Conservation (phyloP, 2,329 filamentous ascomycete genomes). For the Colletotrichum abscissum region DNA sequence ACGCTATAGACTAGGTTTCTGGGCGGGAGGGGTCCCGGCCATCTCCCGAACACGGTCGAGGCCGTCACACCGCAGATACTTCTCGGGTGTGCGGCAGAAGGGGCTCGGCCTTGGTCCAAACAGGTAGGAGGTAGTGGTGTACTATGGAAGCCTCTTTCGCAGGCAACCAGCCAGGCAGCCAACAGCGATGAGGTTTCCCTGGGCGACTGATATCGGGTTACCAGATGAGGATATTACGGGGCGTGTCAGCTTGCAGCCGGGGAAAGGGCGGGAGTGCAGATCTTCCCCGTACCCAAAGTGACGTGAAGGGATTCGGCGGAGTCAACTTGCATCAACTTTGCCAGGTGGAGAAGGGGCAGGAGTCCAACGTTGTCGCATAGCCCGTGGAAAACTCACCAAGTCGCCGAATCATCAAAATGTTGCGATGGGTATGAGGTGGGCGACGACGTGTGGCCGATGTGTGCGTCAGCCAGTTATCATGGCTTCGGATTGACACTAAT, state of each 20-base stretch:
- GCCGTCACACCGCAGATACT: background rate
- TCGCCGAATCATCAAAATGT: background rate
- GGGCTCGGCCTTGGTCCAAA: conserved; percentile 11
- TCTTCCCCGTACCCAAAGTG: conserved; percentile 12
- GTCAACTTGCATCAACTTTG: background rate
- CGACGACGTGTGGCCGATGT: background rate
- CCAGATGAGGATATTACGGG: background rate
- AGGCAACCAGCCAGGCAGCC: background rate
- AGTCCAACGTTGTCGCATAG: background rate
- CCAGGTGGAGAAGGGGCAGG: background rate
- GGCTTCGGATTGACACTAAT: background rate
- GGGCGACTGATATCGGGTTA: background rate
- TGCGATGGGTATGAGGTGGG: background rate
- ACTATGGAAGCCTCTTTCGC: background rate
- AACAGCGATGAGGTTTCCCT: background rate
- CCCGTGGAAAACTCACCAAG: background rate
- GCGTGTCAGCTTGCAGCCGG: conserved; percentile 9
- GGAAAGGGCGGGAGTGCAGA: conserved; percentile 21
- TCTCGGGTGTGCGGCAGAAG: background rate
- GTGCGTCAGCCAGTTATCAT: background rate
- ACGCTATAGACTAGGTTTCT: background rate
- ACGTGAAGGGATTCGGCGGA: conserved; percentile 5
- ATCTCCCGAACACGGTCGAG: background rate
- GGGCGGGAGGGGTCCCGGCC: background rate
- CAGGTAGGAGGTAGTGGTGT: background rate